Evolutionary conservation across 768 basidiomycete genomes (phyloP).

Genomic region (Boletus speciosus): DNA sequence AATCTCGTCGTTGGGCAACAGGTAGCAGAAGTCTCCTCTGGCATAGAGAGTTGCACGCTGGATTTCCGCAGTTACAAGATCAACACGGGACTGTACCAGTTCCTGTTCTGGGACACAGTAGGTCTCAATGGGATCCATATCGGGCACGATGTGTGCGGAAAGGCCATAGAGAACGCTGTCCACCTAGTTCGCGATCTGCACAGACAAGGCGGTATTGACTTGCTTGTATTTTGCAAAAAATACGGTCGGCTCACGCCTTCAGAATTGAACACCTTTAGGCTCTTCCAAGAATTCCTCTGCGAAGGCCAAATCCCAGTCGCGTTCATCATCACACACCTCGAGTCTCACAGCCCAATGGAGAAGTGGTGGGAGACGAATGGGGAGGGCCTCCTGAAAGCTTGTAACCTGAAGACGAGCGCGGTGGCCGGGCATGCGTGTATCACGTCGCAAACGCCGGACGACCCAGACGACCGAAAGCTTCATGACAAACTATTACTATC

Average conservation of each 20-base stretch:
- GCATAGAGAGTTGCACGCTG: slow-evolving; percentile 34
- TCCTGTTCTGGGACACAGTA: slow-evolving; percentile 32
- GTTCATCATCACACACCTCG: slow-evolving; percentile 39
- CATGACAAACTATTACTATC: slow-evolving; percentile 11
- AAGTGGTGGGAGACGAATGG: slow-evolving; percentile 30
- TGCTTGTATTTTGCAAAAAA: slow-evolving; percentile 38
- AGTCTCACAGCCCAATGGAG: slow-evolving; percentile 28
- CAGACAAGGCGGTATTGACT: slow-evolving; percentile 33
- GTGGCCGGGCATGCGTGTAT: slow-evolving; percentile 31
- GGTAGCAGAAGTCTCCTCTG: slow-evolving; percentile 24
- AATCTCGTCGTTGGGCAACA: slow-evolving; percentile 35
- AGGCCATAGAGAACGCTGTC: slow-evolving; percentile 26
- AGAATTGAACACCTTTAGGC: slow-evolving; percentile 29
- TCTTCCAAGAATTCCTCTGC: slow-evolving; percentile 40
- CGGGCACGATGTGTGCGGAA: slow-evolving; percentile 2
- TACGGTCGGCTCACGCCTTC: slow-evolving; percentile 28
- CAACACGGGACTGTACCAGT: slow-evolving; percentile 17
- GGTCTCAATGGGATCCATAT: slow-evolving; percentile 24
- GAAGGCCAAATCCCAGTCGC: slow-evolving; percentile 36
- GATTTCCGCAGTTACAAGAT: slow-evolving; percentile 21
- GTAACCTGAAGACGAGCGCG: slow-evolving; percentile 6
- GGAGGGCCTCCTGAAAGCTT: slow-evolving; percentile 8
- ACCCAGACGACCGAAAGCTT: neutral
- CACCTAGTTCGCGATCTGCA: slow-evolving; percentile 29
- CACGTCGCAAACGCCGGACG: slow-evolving; percentile 14